Conservation (phyloP, 208 protist species). For the Tritrichomonas musculus region DNA sequence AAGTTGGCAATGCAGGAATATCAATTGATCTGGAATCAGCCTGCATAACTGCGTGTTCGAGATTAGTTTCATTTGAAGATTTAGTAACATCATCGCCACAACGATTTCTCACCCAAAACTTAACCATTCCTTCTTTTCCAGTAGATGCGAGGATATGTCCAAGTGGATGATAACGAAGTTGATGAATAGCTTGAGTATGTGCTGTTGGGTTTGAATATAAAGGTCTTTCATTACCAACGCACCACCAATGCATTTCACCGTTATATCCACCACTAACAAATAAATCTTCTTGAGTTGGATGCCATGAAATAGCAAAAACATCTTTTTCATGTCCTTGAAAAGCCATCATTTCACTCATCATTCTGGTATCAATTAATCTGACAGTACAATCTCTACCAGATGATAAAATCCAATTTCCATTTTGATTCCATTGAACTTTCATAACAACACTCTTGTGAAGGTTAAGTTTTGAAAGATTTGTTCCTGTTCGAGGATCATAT, state of each 20-base stretch:
- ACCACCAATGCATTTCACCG: background rate
- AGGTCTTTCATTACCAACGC: background rate
- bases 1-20: too few species aligned
- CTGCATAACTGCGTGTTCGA: too few species aligned
- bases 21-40: too few species aligned
- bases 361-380: background rate
- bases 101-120: background rate
- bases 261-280: background rate
- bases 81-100: background rate
- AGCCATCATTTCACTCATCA: background rate
- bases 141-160: background rate
- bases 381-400: background rate
- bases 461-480: background rate
- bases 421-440: background rate
- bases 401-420: background rate
- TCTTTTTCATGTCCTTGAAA: slow-evolving; percentile 17
- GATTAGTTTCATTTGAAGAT: background rate
- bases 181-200: background rate
- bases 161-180: background rate
- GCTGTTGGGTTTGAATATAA: background rate
- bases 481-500: background rate
- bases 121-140: background rate
- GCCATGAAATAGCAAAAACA: background rate
- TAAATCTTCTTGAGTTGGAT: background rate
- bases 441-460: slow-evolving; percentile 3